A percentile compares a stretch with the other conserved stretches of the same genome.
Conservation (phyloP, 257 asterid species). For the Nicotiana noctiflora region DNA sequence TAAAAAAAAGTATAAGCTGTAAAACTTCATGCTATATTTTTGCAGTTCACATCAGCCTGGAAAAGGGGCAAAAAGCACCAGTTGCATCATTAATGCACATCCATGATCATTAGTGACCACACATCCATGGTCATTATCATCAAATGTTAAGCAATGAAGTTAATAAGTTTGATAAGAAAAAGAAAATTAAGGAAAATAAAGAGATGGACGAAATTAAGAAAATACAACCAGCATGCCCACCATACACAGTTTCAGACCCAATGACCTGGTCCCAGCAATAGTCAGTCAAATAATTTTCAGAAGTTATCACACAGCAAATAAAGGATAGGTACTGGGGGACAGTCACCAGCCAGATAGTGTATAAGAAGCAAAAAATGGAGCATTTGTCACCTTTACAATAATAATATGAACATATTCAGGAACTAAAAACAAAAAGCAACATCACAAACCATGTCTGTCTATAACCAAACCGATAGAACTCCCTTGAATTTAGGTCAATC, state of each 20-base stretch:
- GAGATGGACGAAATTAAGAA: not conserved
- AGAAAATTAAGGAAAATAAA: not conserved
- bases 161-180: not conserved
- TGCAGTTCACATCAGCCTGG: not conserved
- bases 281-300: not conserved
- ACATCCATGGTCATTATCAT: not conserved
- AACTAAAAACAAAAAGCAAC: constrained; percentile 1
- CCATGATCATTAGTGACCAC: not conserved
- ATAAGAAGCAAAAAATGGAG: constrained; percentile 11
- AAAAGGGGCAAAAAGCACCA: not conserved
- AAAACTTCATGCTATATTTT: not conserved
- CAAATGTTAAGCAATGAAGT: not conserved
- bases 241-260: not conserved
- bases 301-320: not conserved
- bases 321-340: not conserved
- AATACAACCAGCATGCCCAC: not conserved
- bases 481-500: not conserved
- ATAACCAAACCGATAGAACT: not conserved
- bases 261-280: not conserved
- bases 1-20: not conserved
- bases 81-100: not conserved
- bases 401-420: constrained; percentile 2
- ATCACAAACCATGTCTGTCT: not conserved
- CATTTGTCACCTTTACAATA: constrained; percentile 1
- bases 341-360: constrained; percentile 7